Conservation (phyloP, 768 basidiomycete species). For the Tylopilus subfusipes region DNA sequence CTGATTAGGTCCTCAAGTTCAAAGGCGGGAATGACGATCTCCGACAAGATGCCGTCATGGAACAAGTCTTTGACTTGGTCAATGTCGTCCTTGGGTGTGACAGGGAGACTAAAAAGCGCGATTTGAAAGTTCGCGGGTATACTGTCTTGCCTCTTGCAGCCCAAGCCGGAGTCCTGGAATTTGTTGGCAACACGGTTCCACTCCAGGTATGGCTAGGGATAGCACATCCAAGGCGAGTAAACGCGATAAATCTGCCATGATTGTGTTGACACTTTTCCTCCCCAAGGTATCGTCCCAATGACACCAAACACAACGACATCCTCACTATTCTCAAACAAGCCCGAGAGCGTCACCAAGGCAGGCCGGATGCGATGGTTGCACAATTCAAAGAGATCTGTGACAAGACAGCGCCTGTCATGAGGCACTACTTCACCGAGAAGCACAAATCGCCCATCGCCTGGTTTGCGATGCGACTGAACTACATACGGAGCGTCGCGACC, state of each 20-base stretch:
- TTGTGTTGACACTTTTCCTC: neutral
- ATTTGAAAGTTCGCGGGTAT: constrained; percentile 77
- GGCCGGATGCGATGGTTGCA: constrained; percentile 30
- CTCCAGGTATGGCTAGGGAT: constrained; percentile 56
- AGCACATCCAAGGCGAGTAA: constrained; percentile 60
- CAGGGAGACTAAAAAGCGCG: constrained; percentile 68
- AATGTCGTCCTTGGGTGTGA: constrained; percentile 75
- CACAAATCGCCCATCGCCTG: constrained; percentile 87
- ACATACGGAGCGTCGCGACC: constrained; percentile 89
- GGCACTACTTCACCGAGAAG: constrained; percentile 89
- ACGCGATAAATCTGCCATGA: neutral
- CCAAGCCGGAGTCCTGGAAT: constrained; percentile 85
- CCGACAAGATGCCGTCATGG: constrained; percentile 98
- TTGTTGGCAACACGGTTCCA: constrained; percentile 74
- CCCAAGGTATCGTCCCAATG: constrained; percentile 63
- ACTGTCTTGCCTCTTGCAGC: constrained; percentile 82
- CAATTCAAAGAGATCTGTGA: constrained; percentile 39
- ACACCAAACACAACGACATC: constrained; percentile 39
- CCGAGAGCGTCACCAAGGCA: constrained; percentile 30
- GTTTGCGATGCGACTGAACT: constrained; percentile 88
- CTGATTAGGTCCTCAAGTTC: constrained; percentile 51
- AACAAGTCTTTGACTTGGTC: constrained; percentile 91
- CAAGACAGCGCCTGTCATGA: constrained; percentile 78
- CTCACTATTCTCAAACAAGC: constrained; percentile 28
- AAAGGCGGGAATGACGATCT: constrained; percentile 91